Base-by-base conservation (phyloP, 73 alveolate genomes). In the Durusdinium trenchii region DNA sequence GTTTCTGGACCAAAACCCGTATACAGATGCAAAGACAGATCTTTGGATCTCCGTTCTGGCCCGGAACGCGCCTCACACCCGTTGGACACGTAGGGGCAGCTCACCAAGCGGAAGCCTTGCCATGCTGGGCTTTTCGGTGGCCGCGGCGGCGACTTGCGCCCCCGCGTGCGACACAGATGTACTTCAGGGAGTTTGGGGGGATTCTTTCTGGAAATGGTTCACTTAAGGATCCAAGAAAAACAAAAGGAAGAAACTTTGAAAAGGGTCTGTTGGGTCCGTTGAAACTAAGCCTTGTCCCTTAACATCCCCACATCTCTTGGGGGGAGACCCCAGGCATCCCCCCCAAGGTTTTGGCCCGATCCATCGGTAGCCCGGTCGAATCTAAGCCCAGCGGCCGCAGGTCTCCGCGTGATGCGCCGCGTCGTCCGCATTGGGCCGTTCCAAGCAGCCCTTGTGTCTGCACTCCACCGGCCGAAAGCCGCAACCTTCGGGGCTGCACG, bases 401-500 rank as follows among this genome's bases (percentile, higher is more conserved):
- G 32, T 40, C 76, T 84, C 94, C n/a, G 94, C 76, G 51, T 84
- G 94, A 12, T 73, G 38, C 0, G 94, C 75, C 32, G 76, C 78
- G 51, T 84, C 94, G n/a, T 51, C 40, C 14, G 94, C 94, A 51
- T 84, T 84, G 45, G 94, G 94, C 94, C 51, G 94, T 23, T 38
- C 35, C 20, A 75, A n/a, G 76, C 94, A 84, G 51, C 94, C 94
- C 94, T 52, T 84, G 94, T 84, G 73, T 52, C 51, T 84, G 76
- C 94, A 84, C 76, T 84, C 94, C 62, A 84, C 94, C 9, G 94
- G 94, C 42, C 94, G 94, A 36, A 45, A n/a, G 76, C 51, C 51
- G 94, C 94, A 84, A 84, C 94, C 94, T 83, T 16, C 69, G 23
- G n/a, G n/a, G n/a, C n/a, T n/a, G n/a, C n/a, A n/a, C n/a, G n/a